Percentiles rank a stretch among this genome's conserved stretches.
Evolutionary conservation across 176 grass and related monocot genomes (phyloP).

Genomic region (Carex kokanica): DNA sequence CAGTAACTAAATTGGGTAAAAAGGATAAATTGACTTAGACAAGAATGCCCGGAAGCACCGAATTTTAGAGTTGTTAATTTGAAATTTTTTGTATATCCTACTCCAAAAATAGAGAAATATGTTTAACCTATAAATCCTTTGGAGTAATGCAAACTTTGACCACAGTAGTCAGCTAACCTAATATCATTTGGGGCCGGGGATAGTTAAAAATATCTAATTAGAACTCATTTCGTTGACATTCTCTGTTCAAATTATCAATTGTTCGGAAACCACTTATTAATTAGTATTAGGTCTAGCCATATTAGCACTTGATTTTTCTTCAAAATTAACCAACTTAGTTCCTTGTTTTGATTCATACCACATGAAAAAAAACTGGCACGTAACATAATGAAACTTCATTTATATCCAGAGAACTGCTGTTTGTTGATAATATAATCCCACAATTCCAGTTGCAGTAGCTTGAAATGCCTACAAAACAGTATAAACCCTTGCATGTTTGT

Average conservation of each 20-base stretch:
- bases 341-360: background rate
- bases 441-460: background rate
- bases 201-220: background rate
- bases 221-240: background rate
- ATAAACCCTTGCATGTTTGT: background rate
- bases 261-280: background rate
- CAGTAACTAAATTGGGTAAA: background rate
- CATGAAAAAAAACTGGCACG: background rate
- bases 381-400: background rate
- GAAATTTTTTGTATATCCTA: background rate
- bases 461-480: background rate
- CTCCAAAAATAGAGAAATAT: conserved; percentile 6
- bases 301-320: background rate
- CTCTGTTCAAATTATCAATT: background rate
- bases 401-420: background rate
- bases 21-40: background rate
- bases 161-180: background rate
- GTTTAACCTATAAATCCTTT: background rate
- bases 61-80: background rate
- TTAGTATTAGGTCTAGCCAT: background rate
- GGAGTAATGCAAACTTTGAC: background rate
- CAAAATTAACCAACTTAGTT: background rate
- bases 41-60: background rate
- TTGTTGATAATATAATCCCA: background rate
- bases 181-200: background rate